A percentile compares a stretch with the other conserved stretches of the same genome.
phyloP scores from a whole-genome alignment of 805 yeast species.

The Danielia oregonensis region DNA sequence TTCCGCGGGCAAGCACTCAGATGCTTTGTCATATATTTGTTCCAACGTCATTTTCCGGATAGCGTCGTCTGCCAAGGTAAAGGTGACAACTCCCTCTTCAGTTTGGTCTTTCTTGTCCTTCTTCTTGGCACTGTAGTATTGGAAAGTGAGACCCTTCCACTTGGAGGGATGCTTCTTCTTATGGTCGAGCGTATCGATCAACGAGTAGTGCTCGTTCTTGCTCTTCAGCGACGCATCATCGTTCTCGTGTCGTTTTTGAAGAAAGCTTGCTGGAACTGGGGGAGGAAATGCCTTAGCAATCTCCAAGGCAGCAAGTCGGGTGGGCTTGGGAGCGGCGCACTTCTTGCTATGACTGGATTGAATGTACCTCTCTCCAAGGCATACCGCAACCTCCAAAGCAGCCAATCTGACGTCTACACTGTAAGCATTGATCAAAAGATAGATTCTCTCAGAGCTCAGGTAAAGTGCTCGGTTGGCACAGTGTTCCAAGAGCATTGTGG shows the following conservation, averaged over 20 bases:
- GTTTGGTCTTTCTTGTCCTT: constrained; percentile 13
- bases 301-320: constrained; percentile 45
- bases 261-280: constrained; percentile 33
- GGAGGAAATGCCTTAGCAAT: constrained; percentile 57
- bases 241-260: constrained; percentile 25
- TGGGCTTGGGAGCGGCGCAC: constrained; percentile 40
- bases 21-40: constrained; percentile 62
- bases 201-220: constrained; percentile 38
- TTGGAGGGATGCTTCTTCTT: constrained; percentile 47
- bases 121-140: constrained; percentile 38
- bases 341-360: constrained; percentile 37
- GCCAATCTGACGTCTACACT: constrained; percentile 55
- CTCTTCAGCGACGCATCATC: constrained; percentile 10
- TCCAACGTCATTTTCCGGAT: constrained; percentile 52
- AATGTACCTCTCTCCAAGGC: constrained; percentile 59
- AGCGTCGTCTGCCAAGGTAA: constrained; percentile 51
- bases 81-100: constrained; percentile 48
- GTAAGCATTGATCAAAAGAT: constrained; percentile 53
- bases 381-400: constrained; percentile 57
- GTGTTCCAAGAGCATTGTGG: constrained; percentile 60
- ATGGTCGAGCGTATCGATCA: constrained; percentile 42
- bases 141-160: constrained; percentile 55
- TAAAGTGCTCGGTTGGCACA: constrained; percentile 67
- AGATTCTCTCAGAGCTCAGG: constrained; percentile 60
- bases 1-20: constrained; percentile 55